These are phyloP conservation scores for Pichia membranifaciens DNA, from an alignment of 805 yeast genomes.

Conservation along the genomic window DNA sequence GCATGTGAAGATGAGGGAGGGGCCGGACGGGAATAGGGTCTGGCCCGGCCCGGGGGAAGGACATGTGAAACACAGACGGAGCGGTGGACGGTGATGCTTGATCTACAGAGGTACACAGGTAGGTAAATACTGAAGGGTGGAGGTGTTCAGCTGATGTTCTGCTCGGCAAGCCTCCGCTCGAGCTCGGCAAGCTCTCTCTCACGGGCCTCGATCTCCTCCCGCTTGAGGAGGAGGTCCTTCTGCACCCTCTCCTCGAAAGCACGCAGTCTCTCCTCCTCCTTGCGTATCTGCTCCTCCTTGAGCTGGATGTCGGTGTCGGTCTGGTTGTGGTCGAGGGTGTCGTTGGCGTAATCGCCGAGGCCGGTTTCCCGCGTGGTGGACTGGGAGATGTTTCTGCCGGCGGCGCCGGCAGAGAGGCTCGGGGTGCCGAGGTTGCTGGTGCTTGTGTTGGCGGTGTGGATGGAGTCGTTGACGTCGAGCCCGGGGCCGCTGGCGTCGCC, in stretches of 20 bases:
- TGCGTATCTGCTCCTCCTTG: slow-evolving; percentile 83
- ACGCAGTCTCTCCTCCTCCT: slow-evolving; percentile 82
- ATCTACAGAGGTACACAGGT: not conserved
- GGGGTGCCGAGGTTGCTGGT: not conserved
- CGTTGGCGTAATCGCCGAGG: not conserved
- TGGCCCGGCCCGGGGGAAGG: too few species aligned
- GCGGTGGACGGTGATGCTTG: too few species aligned
- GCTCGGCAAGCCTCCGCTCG: slow-evolving; percentile 38
- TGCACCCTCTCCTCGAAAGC: slow-evolving; percentile 87
- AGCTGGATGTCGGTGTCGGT: slow-evolving; percentile 14
- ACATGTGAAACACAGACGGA: too few species aligned
- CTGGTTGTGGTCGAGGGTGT: not conserved
- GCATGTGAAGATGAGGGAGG: not conserved
- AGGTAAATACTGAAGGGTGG: not conserved
- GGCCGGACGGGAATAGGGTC: too few species aligned
- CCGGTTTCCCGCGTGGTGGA: slow-evolving; percentile 6
- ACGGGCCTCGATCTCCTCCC: slow-evolving; percentile 76
- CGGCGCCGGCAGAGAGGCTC: not conserved
- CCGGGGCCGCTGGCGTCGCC: slow-evolving; percentile 13
- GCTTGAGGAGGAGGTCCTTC: slow-evolving; percentile 72
- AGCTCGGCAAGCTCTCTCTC: slow-evolving; percentile 82
- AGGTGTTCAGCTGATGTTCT: slow-evolving; percentile 6
- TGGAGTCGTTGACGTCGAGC: not conserved
- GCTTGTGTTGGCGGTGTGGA: not conserved
- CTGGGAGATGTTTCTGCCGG: slow-evolving; percentile 8